phyloP scores from a whole-genome alignment of 2,329 filamentous ascomycete species.

The Aspergillus quadrilineatus region DNA sequence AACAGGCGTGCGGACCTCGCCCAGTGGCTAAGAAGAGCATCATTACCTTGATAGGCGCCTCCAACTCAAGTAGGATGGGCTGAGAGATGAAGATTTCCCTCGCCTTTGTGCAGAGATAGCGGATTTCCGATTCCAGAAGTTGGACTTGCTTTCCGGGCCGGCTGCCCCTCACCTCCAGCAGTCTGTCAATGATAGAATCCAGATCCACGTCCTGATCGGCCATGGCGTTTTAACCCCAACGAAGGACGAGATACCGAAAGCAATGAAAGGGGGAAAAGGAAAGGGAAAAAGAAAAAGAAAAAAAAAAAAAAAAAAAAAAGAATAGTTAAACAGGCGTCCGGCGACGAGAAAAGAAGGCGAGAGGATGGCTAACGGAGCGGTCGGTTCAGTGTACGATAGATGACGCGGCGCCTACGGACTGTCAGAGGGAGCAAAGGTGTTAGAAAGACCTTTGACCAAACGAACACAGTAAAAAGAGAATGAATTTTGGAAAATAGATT shows the following conservation, averaged over 20 bases:
- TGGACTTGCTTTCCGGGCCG: conserved; percentile 98
- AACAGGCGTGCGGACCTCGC: background rate
- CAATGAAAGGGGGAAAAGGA: conserved; percentile 15
- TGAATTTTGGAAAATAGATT: background rate
- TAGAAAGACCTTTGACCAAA: conserved; percentile 15
- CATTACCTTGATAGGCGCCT: conserved; percentile 95
- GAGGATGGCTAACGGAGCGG: conserved; percentile 31
- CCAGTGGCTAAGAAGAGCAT: background rate
- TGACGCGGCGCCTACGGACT: conserved; percentile 37
- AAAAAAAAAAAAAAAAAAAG: conserved; percentile 24
- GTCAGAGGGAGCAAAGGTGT: conserved; percentile 16
- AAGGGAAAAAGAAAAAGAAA: conserved; percentile 13
- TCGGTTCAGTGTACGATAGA: conserved; percentile 29
- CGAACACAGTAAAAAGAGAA: background rate
- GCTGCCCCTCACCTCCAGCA: conserved; percentile 96
- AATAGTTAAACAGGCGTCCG: conserved; percentile 23
- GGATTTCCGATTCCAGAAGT: conserved; percentile 92
- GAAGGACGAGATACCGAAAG: conserved; percentile 28
- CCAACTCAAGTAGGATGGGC: conserved; percentile 93
- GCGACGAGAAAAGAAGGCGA: conserved; percentile 28
- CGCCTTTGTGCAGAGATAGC: conserved; percentile 96
- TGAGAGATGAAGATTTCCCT: conserved; percentile 99
- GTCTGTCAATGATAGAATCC: conserved; percentile 98
- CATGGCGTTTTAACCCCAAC: conserved; percentile 55
- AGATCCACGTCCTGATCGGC: conserved; percentile 89